Percentiles rank a stretch among this genome's conserved stretches.
phyloP scores from a whole-genome alignment of 2,329 filamentous ascomycete genomes.

The Sporothrix sp. region DNA sequence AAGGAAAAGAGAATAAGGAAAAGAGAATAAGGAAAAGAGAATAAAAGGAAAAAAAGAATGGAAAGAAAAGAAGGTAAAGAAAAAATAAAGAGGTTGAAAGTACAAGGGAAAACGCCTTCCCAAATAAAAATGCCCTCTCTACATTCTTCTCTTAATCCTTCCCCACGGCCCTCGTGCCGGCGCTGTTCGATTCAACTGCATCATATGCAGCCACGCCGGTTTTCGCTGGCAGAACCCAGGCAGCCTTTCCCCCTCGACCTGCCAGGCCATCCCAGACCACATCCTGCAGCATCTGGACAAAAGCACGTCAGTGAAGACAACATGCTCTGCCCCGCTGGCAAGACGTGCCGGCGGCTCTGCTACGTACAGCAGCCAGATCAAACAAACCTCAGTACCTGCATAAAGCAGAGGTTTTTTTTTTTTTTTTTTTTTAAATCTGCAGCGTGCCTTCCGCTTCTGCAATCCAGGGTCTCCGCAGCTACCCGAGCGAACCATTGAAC shows the following conservation, averaged over 20 bases:
- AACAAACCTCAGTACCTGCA: slow-evolving; percentile 7
- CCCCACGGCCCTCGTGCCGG: not conserved
- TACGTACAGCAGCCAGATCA: not conserved
- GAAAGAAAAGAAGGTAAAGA: not conserved
- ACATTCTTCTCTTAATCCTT: not conserved
- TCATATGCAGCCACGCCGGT: not conserved
- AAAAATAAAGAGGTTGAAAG: not conserved
- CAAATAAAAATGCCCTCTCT: no score
- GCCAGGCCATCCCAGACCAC: slow-evolving; percentile 5
- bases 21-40: not conserved
- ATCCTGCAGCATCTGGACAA: not conserved
- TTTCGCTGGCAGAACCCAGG: not conserved
- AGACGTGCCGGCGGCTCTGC: no score
- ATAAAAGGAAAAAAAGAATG: not conserved
- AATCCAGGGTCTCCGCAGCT: no score
- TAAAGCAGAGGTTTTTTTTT: slow-evolving; percentile 6
- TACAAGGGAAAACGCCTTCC: no score
- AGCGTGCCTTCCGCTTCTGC: no score
- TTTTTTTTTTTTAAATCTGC: no score
- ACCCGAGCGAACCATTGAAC: no score
- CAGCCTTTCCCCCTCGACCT: slow-evolving; percentile 4
- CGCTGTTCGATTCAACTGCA: not conserved
- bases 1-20: not conserved
- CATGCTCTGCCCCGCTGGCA: no score
- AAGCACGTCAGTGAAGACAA: not conserved